Base-by-base conservation (phyloP, 192 early-diverging fungal genomes). In the Phycomyces nitens region DNA sequence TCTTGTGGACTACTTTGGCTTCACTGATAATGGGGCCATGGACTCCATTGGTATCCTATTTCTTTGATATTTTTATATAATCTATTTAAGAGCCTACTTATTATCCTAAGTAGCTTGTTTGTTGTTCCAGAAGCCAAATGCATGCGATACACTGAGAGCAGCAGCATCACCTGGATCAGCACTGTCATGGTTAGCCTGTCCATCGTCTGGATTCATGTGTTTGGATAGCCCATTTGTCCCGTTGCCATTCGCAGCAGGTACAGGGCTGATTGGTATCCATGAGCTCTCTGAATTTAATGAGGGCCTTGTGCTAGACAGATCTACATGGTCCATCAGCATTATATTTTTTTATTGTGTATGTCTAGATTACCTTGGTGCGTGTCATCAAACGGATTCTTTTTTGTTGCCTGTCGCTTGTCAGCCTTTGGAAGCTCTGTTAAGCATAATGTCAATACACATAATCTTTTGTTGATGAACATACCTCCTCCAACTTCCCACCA, bases 401-500 rank as follows among this genome's bases (percentile, higher is more conserved):
- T 54, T 1, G 50, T 58, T 22, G 65, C 43, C 38, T 58, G 49
- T 14, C 39, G 40, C 26, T 55, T 68, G 47, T 59, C 59, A 14
- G 66, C 58, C 24, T 68, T 68, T 10, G 66, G 66, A 47, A 15
- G 21, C 53, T 41, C 62, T 44, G 16, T 34, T 18, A 16, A 26
- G n/a, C 11, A 26, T 23, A 14, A 42, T 21, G 24, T 27, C 14
- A 18, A 21, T 50, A 0, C 15, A n/a, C n/a, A n/a, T n/a, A n/a
- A n/a, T n/a, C n/a, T 42, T 18, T 43, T 2, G 40, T n/a, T 40
- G 15, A 9, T 54, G 24, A 22, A n/a, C 42, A 54, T 58, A 71
- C 72, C 53, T 42, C 15, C 53, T 12, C 61, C 68, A 20, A 78
- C 72, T 21, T 80, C 77, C 83, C 83, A 85, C 83, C 83, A 85